These are phyloP conservation scores for Bremia lactucae DNA, from an alignment of 352 stramenopile species.

Conservation along the genomic window DNA sequence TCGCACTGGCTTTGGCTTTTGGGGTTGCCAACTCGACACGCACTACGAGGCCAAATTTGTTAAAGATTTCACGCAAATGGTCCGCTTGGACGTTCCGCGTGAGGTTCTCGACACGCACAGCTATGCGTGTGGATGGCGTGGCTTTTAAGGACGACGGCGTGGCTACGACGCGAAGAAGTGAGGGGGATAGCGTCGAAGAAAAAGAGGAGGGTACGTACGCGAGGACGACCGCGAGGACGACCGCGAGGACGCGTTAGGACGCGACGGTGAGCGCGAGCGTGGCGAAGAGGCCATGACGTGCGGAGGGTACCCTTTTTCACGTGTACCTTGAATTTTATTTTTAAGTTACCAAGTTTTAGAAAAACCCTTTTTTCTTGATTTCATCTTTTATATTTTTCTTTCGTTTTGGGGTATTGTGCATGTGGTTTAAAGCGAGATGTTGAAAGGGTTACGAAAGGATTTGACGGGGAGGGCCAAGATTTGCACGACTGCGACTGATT, in stretches of 20 bases:
- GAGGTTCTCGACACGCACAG: constrained; percentile 70
- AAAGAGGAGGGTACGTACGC: constrained; percentile 10
- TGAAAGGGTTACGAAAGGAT: constrained; percentile 41
- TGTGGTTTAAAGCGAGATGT: too few relatives aligned
- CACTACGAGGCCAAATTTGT: constrained; percentile 67
- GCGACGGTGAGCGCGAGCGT: constrained; percentile 11
- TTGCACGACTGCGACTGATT: constrained; percentile 24
- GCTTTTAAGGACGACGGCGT: constrained; percentile 2
- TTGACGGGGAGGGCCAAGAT: constrained; percentile 42
- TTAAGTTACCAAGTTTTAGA: not conserved
- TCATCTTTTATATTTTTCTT: constrained; percentile 9
- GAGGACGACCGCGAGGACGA: not conserved
- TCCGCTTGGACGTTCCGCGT: constrained; percentile 78
- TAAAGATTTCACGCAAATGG: constrained; percentile 79
- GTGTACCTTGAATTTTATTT: constrained; percentile 4
- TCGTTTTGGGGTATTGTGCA: too few relatives aligned
- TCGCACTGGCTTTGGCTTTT: constrained; percentile 26
- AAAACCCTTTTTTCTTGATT: constrained; percentile 15
- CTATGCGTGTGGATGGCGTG: constrained; percentile 19
- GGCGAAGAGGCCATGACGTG: constrained; percentile 16
- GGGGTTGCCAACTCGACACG: constrained; percentile 42
- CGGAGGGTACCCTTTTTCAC: not conserved
- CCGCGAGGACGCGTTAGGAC: constrained; percentile 1
- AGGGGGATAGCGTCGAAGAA: constrained; percentile 1
- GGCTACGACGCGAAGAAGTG: constrained; percentile 1